Base-by-base conservation (phyloP, 2,329 filamentous ascomycete species). In the Diaporthe australafricana region DNA sequence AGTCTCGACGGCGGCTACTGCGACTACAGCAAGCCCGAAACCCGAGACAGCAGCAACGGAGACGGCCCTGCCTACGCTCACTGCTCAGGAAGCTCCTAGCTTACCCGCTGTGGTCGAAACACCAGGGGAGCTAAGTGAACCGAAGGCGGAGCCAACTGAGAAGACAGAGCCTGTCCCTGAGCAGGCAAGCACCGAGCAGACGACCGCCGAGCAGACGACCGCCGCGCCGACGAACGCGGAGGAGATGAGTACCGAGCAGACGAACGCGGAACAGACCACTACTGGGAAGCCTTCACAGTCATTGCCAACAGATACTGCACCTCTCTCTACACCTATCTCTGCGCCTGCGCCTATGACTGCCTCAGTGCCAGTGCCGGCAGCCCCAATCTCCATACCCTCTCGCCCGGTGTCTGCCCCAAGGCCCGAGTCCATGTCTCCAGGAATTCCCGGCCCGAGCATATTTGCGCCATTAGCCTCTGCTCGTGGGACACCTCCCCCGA, bases 381-480 rank as follows among this genome's bases (percentile, higher is more conserved):
- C 75, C 2, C 75, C 75, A 38, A 75, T 76, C 5, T 72, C 74
- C 14, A 72, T 75, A 6, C 76, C 74, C 42, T 72, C 75, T 16
- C 75, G 74, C 11, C 74, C 73, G n/a, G 30, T 45, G 27, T 55
- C 70, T 35, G 50, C 68, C 9, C 60, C 42, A 3, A 60, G 67
- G 4, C 53, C 67, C 2, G 22, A 50, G 22, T 60, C 67, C 9
- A 57, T 40, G 35, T 69, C 67, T 20, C 56, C 67, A 3, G 22
- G 30, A 20, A 42, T 42, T 7, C 17, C 53, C 12, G 42, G 53
- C 12, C 53, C 55, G 7, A 32, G 30, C 53, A 20, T 60, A 20
- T 69, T 50, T 30, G 53, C 42, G 8, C 67, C 67, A 20, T 73
- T 80, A 42, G 78, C 76, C 4, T 75, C 76, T 3, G 77, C 78